Conservation (phyloP, 1,139 yeast genomes). For the Candida albicans region DNA sequence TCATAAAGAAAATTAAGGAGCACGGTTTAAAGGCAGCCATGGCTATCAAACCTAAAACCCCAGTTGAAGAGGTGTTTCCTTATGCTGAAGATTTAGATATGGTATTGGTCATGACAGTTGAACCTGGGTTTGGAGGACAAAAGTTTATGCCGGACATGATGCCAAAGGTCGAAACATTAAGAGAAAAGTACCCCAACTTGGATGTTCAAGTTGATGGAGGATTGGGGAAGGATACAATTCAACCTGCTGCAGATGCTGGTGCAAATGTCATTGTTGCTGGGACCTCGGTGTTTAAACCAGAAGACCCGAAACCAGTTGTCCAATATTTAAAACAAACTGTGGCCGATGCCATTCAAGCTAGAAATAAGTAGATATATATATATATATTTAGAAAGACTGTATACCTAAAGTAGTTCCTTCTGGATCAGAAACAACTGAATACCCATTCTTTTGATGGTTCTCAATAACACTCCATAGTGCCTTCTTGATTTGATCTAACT, state of each 20-base stretch:
- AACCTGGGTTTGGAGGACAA: conserved; percentile 99
- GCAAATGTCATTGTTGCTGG: conserved; percentile 99
- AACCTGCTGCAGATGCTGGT: conserved; percentile 87
- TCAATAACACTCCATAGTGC: conserved; percentile 72
- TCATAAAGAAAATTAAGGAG: conserved; percentile 72
- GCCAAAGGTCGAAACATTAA: conserved; percentile 83
- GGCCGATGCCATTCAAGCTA: conserved; percentile 18
- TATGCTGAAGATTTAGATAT: conserved; percentile 79
- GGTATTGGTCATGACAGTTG: conserved; percentile 97
- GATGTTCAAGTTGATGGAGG: conserved; percentile 98
- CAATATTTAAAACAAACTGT: conserved; percentile 65
- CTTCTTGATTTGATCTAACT: conserved; percentile 54
- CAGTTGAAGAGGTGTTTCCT: conserved; percentile 79
- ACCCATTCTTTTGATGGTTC: conserved; percentile 43
- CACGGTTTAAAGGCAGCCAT: conserved; percentile 93
- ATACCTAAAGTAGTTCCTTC: conserved; percentile 87
- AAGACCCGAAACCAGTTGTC: conserved; percentile 74
- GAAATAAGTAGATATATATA: conserved; percentile 8
- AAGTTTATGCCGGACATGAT: conserved; percentile 94
- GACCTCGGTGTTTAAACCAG: conserved; percentile 85
- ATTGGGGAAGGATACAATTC: conserved; percentile 78
- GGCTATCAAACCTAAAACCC: conserved; percentile 92
- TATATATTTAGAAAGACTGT: conserved; percentile 42
- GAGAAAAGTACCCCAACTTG: conserved; percentile 71
- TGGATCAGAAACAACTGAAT: conserved; percentile 48